Conservation (phyloP, 176 grass and related monocot species). For the Cocos nucifera region DNA sequence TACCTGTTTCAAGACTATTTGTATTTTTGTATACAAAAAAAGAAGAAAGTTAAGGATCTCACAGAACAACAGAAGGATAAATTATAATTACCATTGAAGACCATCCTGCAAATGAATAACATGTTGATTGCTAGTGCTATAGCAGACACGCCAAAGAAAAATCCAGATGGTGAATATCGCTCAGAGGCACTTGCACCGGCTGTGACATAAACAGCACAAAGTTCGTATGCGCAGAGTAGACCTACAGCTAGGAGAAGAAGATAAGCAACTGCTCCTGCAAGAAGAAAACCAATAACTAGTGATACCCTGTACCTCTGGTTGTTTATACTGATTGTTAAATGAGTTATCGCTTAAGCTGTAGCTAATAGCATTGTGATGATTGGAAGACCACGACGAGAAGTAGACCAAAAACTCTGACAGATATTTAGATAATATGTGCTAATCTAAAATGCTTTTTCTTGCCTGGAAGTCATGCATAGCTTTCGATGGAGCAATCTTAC, state of each 20-base stretch:
- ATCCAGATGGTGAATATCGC: slow-evolving; percentile 83
- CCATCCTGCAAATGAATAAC: slow-evolving; percentile 96
- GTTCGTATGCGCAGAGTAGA: slow-evolving; percentile 86
- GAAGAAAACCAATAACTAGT: slow-evolving; percentile 19
- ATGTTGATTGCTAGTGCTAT: slow-evolving; percentile 98
- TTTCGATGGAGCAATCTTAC: no score
- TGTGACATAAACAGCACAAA: slow-evolving; percentile 97
- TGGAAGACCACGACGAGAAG: no score
- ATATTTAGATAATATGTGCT: no score
- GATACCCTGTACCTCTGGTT: no score
- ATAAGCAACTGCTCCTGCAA: slow-evolving; percentile 92
- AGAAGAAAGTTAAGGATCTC: no score
- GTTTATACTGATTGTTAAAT: no score
- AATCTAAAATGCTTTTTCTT: no score
- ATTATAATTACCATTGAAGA: slow-evolving; percentile 75
- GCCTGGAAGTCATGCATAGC: no score
- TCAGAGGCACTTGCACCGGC: slow-evolving; percentile 76
- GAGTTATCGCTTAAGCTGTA: no score
- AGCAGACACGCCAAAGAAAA: slow-evolving; percentile 94
- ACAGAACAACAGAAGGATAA: slow-evolving; percentile 1
- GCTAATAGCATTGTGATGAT: no score
- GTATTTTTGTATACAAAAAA: no score
- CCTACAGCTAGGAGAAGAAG: slow-evolving; percentile 82
- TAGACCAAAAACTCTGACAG: no score
- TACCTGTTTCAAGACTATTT: not conserved